Evolutionary conservation across 1,284 basidiomycete genomes (phyloP).

Genomic region (Entoloma clypeatum): DNA sequence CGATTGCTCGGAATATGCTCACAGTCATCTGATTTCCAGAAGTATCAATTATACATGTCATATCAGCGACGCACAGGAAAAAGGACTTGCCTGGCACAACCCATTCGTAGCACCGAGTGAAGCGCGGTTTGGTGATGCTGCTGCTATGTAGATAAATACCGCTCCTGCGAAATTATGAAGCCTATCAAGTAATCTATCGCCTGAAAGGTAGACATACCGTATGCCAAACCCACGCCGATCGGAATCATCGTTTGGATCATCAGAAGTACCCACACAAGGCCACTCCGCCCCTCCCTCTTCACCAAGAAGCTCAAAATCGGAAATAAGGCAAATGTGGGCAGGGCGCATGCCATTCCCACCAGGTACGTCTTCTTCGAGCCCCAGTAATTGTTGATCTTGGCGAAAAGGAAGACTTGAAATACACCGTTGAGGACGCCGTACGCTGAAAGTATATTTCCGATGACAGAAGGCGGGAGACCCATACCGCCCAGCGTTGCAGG

Average conservation of each 20-base stretch:
- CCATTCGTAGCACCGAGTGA: slow-evolving; percentile 77
- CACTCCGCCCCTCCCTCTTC: slow-evolving; percentile 38
- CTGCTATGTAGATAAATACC: slow-evolving; percentile 23
- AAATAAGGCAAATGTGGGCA: slow-evolving; percentile 51
- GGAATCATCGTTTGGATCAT: slow-evolving; percentile 46
- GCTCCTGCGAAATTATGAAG: no score
- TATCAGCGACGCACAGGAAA: slow-evolving; percentile 9
- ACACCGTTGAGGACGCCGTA: slow-evolving; percentile 58
- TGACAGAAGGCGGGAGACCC: slow-evolving; percentile 55
- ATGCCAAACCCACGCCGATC: slow-evolving; percentile 51
- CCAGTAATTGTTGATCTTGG: slow-evolving; percentile 46
- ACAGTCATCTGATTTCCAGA: slow-evolving; percentile 39
- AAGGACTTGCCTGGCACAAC: slow-evolving; percentile 52
- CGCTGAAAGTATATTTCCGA: slow-evolving; percentile 54
- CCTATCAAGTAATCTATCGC: no score
- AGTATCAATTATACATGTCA: neutral
- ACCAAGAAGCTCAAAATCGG: slow-evolving; percentile 57
- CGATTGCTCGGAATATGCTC: slow-evolving; percentile 65
- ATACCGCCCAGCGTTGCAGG: slow-evolving; percentile 63
- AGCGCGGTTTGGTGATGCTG: slow-evolving; percentile 26
- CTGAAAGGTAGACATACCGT: no score
- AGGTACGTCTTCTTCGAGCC: slow-evolving; percentile 59
- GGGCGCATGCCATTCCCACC: slow-evolving; percentile 43
- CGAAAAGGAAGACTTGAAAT: slow-evolving; percentile 59
- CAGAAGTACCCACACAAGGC: slow-evolving; percentile 44